Conservation (phyloP, 1,284 basidiomycete genomes). For the Ceratorhiza oryzae-sativae region DNA sequence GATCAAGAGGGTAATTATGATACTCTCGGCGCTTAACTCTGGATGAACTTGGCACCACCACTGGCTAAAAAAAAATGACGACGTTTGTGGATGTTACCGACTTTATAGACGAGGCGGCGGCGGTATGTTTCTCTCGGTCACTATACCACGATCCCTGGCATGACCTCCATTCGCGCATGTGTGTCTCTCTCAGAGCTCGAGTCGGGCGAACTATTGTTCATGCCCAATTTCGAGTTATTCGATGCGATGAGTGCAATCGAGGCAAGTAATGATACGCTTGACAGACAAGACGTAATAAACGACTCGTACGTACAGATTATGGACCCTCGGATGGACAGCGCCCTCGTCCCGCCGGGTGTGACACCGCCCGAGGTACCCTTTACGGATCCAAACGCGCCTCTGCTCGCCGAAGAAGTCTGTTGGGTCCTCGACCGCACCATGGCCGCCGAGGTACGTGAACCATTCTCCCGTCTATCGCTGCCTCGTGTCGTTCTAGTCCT, state of each 20-base stretch:
- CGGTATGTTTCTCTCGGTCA: slow-evolving; percentile 50
- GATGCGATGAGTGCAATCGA: slow-evolving; percentile 92
- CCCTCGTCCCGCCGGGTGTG: slow-evolving; percentile 57
- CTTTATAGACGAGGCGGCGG: slow-evolving; percentile 62
- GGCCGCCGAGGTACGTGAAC: slow-evolving; percentile 73
- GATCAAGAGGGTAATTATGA: slow-evolving; percentile 7
- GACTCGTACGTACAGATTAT: slow-evolving; percentile 67
- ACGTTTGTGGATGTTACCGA: slow-evolving; percentile 60
- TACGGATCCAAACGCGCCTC: slow-evolving; percentile 62
- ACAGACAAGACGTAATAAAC: not conserved
- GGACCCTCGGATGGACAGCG: slow-evolving; percentile 85
- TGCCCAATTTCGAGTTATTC: slow-evolving; percentile 72
- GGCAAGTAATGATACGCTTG: slow-evolving; percentile 52
- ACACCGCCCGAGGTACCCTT: slow-evolving; percentile 58
- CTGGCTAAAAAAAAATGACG: slow-evolving; percentile 11
- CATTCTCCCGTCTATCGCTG: too few relatives aligned
- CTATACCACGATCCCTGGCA: too few relatives aligned
- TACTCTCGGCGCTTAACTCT: slow-evolving; percentile 1
- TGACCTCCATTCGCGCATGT: too few relatives aligned
- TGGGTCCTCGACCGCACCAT: slow-evolving; percentile 86
- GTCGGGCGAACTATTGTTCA: slow-evolving; percentile 69
- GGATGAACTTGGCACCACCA: not conserved
- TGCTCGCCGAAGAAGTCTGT: slow-evolving; percentile 79
- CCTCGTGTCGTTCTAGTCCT: slow-evolving; percentile 13
- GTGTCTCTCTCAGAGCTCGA: slow-evolving; percentile 72